Conservation (phyloP, 805 yeast genomes). For the Phaffomyces antillensis region DNA sequence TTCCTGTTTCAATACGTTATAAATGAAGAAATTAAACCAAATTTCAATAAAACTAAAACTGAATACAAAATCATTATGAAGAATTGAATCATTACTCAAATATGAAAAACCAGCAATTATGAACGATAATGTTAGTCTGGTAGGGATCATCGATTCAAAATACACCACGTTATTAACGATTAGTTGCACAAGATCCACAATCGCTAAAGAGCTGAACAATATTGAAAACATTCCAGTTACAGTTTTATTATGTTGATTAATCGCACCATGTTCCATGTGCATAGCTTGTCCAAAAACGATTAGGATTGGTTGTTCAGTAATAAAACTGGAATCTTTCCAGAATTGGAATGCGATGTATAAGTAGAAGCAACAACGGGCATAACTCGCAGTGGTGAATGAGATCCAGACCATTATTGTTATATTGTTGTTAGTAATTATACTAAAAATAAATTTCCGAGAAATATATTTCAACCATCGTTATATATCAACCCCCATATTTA, state of each 20-base stretch:
- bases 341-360: slow-evolving; percentile 38
- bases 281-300: slow-evolving; percentile 54
- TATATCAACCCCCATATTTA: too few relatives aligned
- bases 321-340: slow-evolving; percentile 38
- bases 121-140: slow-evolving; percentile 46
- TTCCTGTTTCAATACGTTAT: slow-evolving; percentile 55
- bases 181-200: slow-evolving; percentile 55
- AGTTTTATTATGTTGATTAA: slow-evolving; percentile 15
- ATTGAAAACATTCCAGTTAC: slow-evolving; percentile 33
- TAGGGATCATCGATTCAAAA: slow-evolving; percentile 56
- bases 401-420: slow-evolving; percentile 38
- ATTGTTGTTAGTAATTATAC: background rate
- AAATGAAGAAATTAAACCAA: slow-evolving; percentile 62
- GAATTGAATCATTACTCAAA: slow-evolving; percentile 29
- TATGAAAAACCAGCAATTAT: slow-evolving; percentile 43
- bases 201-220: slow-evolving; percentile 35
- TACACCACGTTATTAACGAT: slow-evolving; percentile 35
- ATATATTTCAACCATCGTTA: background rate
- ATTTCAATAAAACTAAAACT: slow-evolving; percentile 52
- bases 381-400: slow-evolving; percentile 41
- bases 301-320: slow-evolving; percentile 40
- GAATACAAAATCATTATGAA: slow-evolving; percentile 61
- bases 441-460: background rate
- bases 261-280: slow-evolving; percentile 40
- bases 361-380: slow-evolving; percentile 39